Conservation (phyloP, 768 basidiomycete genomes). For the Nevesoporus exiguus region DNA sequence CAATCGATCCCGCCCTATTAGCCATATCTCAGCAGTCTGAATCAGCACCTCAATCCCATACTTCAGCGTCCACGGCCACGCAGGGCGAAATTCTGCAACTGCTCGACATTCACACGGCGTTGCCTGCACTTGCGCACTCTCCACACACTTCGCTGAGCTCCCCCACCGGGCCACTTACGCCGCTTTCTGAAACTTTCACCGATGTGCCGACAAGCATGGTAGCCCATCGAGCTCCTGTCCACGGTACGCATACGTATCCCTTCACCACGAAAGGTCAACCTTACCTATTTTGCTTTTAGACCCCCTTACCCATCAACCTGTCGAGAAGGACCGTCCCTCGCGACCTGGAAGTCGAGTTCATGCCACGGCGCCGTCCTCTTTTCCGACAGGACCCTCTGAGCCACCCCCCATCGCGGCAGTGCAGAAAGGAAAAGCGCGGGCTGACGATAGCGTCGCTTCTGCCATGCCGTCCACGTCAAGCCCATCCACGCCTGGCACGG, state of each 20-base stretch:
- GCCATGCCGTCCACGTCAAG: not conserved
- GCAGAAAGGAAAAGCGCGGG: conserved; percentile 21
- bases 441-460: not conserved
- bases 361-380: not conserved
- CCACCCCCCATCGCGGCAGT: not conserved
- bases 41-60: not conserved
- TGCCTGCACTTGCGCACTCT: conserved; percentile 25
- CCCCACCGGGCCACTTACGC: conserved; percentile 26
- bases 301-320: not conserved
- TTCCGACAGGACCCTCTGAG: not conserved
- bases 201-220: conserved; percentile 5
- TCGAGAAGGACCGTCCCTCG: not conserved
- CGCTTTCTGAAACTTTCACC: conserved; percentile 14
- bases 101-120: conserved; percentile 6
- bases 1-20: conserved; percentile 34
- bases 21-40: conserved; percentile 23
- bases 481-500: not conserved
- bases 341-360: not conserved
- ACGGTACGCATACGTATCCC: conserved; percentile 7
- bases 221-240: not conserved
- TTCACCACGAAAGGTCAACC: not conserved
- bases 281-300: conserved; percentile 13
- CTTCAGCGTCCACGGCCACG: not conserved
- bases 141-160: conserved; percentile 34
- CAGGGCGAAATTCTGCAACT: not conserved